Percentiles rank a stretch among this genome's conserved stretches.
These are phyloP conservation scores for Russula olivacea DNA, from an alignment of 768 basidiomycete species.

Conservation along the genomic window DNA sequence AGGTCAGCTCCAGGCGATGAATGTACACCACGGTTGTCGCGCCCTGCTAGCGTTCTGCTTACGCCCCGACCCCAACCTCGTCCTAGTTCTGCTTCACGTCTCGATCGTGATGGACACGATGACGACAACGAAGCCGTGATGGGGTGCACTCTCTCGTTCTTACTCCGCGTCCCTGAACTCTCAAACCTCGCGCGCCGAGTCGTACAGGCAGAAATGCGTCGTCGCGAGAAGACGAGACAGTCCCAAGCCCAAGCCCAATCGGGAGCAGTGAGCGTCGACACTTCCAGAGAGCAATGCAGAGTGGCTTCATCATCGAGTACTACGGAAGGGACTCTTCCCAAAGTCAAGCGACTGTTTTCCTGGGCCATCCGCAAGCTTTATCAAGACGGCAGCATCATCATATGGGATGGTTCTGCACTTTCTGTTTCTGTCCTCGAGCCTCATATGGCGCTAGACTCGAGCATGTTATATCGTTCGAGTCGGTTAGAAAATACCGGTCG, in stretches of 20 bases:
- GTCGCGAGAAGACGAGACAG: constrained; percentile 45
- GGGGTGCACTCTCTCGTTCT: constrained; percentile 61
- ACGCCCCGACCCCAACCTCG: constrained; percentile 8
- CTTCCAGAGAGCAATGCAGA: constrained; percentile 17
- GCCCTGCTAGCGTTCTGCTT: not conserved
- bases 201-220: constrained; percentile 53
- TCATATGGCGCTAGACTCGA: constrained; percentile 15
- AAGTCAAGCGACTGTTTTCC: constrained; percentile 63
- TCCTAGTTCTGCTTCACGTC: not conserved
- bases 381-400: constrained; percentile 65
- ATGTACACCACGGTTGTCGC: constrained; percentile 31
- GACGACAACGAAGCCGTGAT: not conserved
- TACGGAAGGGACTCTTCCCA: constrained; percentile 26
- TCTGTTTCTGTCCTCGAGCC: constrained; percentile 31
- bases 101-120: not conserved
- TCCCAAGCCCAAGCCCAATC: constrained; percentile 43
- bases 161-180: constrained; percentile 72
- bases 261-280: constrained; percentile 28
- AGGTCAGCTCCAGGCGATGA: constrained; percentile 13
- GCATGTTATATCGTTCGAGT: constrained; percentile 45
- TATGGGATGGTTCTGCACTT: constrained; percentile 62
- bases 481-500: constrained; percentile 25
- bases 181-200: constrained; percentile 58
- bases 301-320: not conserved
- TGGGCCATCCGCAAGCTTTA: constrained; percentile 59